Evolutionary conservation across 768 basidiomycete species (phyloP).

Genomic region (Pilatotrama ljubarskyi): DNA sequence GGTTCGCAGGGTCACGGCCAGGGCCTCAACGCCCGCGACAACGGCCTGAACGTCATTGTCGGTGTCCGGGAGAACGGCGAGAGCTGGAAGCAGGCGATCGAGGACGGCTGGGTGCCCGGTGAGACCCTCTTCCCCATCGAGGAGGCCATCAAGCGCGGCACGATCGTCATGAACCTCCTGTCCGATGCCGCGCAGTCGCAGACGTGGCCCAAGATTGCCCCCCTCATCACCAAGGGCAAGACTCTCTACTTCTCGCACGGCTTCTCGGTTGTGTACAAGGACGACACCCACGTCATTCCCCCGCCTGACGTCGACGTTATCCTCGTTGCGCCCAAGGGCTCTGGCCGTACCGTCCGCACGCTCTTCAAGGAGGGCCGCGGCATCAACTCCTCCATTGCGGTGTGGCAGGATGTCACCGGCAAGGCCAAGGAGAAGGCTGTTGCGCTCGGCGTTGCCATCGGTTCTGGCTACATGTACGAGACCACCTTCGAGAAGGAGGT

Average conservation of each 20-base stretch:
- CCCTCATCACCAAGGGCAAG: constrained; percentile 99
- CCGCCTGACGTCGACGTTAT: constrained; percentile 97
- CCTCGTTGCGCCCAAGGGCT: constrained; percentile 98
- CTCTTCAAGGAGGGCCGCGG: constrained; percentile 99
- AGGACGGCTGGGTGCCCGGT: constrained; percentile 98
- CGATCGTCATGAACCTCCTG: constrained; percentile 99
- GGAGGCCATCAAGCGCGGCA: constrained; percentile 92
- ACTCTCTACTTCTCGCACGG: constrained; percentile 99
- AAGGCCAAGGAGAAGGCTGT: constrained; percentile 97
- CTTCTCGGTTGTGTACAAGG: constrained; percentile 98
- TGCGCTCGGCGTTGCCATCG: constrained; percentile 91
- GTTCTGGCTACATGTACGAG: constrained; percentile 98
- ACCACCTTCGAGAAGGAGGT: constrained; percentile 99
- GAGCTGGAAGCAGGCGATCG: constrained; percentile 93
- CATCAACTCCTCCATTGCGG: constrained; percentile 93
- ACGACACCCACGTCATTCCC: constrained; percentile 92
- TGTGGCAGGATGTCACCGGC: constrained; percentile 97
- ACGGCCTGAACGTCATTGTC: constrained; percentile 97
- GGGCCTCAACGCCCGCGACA: constrained; percentile 98
- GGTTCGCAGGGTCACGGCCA: constrained; percentile 99
- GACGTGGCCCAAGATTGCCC: constrained; percentile 87
- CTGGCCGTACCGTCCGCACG: constrained; percentile 97
- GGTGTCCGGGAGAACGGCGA: constrained; percentile 97
- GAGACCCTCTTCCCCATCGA: constrained; percentile 98
- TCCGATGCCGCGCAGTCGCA: constrained; percentile 99